Evolutionary conservation across 2,329 filamentous ascomycete species (phyloP), one percentile per base, ranked within the genome.

Genomic region (Hypoxylon sp.): DNA sequence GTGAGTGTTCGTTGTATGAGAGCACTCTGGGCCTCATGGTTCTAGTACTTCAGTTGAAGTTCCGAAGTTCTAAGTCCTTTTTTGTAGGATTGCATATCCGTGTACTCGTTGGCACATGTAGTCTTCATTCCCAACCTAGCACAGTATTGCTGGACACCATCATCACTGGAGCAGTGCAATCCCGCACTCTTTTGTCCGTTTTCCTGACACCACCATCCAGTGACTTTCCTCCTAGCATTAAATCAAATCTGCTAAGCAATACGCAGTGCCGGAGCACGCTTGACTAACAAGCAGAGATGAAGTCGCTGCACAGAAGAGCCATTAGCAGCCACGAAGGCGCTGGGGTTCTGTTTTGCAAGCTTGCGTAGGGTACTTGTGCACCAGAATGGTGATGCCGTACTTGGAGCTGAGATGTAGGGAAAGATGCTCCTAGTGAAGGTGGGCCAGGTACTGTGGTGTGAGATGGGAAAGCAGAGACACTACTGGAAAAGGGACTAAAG

Each of bases 221-320:
- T 44, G 2, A 19, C 39, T 44, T 44, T 44, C 39, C 39, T 22
- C 39, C 17, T 44, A 44, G 39, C 50, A 37, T 54, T 54, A 62
- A 50, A 63, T 33, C 52, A 42, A 44, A 44, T 29, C 26, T 29
- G 46, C 60, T 35, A 51, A 24, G 52, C 60, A 57, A 63, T 42
- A 42, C 10, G 60, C 60, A 63, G 60, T 33, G 52, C 52, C 24
- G 19, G 14, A 24, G 37, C 53, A 53, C 53, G 61, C 47, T 64
- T 53, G 53, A 58, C 61, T 64, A 14, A 58, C n/a, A 52, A 64
- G 61, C 26, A 37, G 19, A 39, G 35, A 19, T 52, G 53, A 46
- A 52, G 53, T 58, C 24, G 52, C 46, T 26, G 46, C 33, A 39
- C 53, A 46, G 47, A 64, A 64, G 61, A 64, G 61, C 61, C 61